phyloP scores from a whole-genome alignment of 106 monocot genomes.

The Allium cepa region DNA sequence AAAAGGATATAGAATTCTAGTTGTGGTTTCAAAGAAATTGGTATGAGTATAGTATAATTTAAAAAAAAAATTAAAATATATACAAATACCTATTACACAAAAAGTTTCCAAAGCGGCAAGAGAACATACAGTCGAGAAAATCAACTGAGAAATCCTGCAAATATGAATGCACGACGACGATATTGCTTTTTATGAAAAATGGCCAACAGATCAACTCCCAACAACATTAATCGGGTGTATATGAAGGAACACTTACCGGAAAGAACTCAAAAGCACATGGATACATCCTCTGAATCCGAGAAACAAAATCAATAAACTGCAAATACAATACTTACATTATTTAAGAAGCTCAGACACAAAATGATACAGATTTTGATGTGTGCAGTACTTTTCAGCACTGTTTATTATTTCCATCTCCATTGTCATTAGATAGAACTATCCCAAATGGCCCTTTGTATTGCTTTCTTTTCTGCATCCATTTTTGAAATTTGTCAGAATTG shows the following conservation, averaged over 20 bases:
- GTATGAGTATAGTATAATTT: not conserved
- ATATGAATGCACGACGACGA: not conserved
- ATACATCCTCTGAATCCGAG: conserved; percentile 81
- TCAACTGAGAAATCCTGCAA: conserved; percentile 79
- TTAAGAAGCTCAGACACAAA: no score
- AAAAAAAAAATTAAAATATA: not conserved
- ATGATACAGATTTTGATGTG: no score
- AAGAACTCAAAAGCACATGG: conserved; percentile 96
- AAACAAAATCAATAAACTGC: conserved; percentile 95
- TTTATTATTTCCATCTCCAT: no score
- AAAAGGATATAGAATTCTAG: no score
- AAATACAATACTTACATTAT: conserved; percentile 4
- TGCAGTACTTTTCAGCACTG: no score
- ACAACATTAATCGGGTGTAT: not conserved
- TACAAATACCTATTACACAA: conserved; percentile 77
- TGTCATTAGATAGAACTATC: no score
- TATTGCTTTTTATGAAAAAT: conserved; percentile 1
- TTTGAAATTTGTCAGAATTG: no score
- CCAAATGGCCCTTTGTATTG: no score
- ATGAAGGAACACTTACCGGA: conserved; percentile 35
- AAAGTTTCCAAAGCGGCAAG: conserved; percentile 97
- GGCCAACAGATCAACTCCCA: not conserved
- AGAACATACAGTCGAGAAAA: conserved; percentile 87
- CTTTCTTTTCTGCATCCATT: no score
- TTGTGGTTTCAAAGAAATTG: no score